phyloP scores from a whole-genome alignment of 139 green algal genomes.

The Picochlorum sp. region DNA sequence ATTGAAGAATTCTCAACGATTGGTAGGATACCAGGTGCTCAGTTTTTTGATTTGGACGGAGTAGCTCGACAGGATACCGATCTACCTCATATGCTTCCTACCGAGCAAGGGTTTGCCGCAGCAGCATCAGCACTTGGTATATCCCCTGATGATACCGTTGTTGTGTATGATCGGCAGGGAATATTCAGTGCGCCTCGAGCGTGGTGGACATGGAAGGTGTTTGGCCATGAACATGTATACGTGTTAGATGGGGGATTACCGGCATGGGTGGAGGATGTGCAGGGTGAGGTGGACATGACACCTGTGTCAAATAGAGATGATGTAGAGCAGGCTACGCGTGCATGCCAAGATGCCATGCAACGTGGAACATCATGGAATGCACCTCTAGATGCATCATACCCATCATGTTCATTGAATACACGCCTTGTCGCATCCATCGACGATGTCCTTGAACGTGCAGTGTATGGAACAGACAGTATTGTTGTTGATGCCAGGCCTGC shows the following conservation, averaged over 20 bases:
- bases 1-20: conserved; percentile 45
- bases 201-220: conserved; percentile 86
- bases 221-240: conserved; percentile 68
- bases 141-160: conserved; percentile 45
- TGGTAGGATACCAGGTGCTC: conserved; percentile 56
- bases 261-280: conserved; percentile 52
- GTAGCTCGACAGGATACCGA: conserved; percentile 26
- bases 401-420: background rate
- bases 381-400: background rate
- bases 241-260: conserved; percentile 88
- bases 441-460: conserved; percentile 45
- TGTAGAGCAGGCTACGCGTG: background rate
- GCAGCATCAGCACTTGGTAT: conserved; percentile 76
- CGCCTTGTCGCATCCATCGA: conserved; percentile 7
- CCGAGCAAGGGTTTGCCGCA: conserved; percentile 56
- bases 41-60: conserved; percentile 66
- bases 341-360: background rate
- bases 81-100: conserved; percentile 81
- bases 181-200: conserved; percentile 76
- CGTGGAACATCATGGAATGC: conserved; percentile 13
- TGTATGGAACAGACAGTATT: conserved; percentile 27
- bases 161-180: conserved; percentile 85
- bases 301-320: conserved; percentile 12
- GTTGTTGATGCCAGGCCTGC: conserved; percentile 72
- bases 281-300: conserved; percentile 29